Evolutionary conservation across 179 eudicot genomes (phyloP).

Genomic region (Gypsophila paniculata): DNA sequence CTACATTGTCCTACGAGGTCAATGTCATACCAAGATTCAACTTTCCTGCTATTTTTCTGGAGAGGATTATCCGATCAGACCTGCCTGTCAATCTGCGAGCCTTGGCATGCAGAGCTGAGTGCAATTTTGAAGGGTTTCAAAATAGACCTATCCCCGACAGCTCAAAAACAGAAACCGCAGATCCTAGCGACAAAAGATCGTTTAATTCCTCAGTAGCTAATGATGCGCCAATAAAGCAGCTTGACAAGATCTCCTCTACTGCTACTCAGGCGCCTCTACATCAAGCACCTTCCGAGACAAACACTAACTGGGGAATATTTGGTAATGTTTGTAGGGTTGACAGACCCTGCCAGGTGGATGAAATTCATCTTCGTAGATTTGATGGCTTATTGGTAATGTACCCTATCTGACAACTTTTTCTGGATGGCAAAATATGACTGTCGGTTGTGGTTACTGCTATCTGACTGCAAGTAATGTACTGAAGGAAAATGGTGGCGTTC

Average conservation of each 20-base stretch:
- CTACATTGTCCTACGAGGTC: conserved; percentile 81
- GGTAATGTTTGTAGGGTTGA: conserved; percentile 74
- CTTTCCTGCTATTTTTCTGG: conserved; percentile 92
- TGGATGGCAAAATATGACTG: conserved; percentile 9
- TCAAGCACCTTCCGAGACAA: conserved; percentile 51
- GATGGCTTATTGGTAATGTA: conserved; percentile 87
- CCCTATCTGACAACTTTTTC: conserved; percentile 21
- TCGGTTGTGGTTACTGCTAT: conserved; percentile 16
- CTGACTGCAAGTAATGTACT: conserved; percentile 37
- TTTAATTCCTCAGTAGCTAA: conserved; percentile 28
- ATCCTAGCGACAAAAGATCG: conserved; percentile 22
- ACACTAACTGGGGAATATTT: conserved; percentile 75
- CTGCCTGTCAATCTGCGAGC: conserved; percentile 98
- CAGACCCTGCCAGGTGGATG: conserved; percentile 77
- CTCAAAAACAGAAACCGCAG: conserved; percentile 24
- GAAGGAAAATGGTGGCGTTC: conserved; percentile 98
- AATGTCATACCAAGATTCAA: conserved; percentile 91
- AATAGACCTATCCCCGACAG: conserved; percentile 27
- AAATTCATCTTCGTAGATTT: conserved; percentile 95
- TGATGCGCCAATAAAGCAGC: conserved; percentile 31
- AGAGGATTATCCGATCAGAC: conserved; percentile 89
- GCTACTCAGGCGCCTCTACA: conserved; percentile 42
- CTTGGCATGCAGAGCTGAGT: conserved; percentile 87
- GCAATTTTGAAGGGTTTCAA: conserved; percentile 48
- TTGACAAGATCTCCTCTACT: conserved; percentile 38